These are phyloP conservation scores for Carex kokanica DNA, from an alignment of 176 grass and related monocot genomes.

Conservation along the genomic window DNA sequence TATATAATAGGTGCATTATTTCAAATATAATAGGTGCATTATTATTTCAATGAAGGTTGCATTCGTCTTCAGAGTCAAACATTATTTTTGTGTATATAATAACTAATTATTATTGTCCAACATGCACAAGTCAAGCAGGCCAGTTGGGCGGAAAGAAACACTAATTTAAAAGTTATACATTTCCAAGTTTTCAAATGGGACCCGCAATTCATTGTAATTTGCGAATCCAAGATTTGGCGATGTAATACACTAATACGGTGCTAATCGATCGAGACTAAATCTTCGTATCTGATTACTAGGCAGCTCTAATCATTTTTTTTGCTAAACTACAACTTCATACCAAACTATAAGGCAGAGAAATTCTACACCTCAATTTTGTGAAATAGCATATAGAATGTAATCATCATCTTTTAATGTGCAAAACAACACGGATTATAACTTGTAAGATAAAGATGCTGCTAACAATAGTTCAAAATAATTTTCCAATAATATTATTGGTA, in stretches of 20 bases:
- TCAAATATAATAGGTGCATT: background rate
- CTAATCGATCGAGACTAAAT: too few species aligned
- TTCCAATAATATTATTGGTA: too few species aligned
- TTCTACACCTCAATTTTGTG: background rate
- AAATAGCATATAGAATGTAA: background rate
- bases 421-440: too few species aligned
- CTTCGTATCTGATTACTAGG: too few species aligned
- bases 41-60: background rate
- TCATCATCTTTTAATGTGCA: background rate
- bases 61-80: background rate
- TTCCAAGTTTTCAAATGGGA: background rate
- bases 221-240: background rate
- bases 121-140: background rate
- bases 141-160: background rate
- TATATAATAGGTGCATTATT: background rate
- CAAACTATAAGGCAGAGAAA: too few species aligned
- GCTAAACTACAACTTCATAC: too few species aligned
- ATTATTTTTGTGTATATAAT: background rate
- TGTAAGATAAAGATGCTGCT: background rate
- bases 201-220: background rate
- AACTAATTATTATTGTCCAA: background rate
- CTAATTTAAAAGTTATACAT: background rate
- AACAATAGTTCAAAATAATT: background rate
- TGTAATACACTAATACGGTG: too few species aligned
- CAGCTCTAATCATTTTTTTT: too few species aligned